Evolutionary conservation across 768 basidiomycete species (phyloP).

Genomic region (Trametes cinnabarina): DNA sequence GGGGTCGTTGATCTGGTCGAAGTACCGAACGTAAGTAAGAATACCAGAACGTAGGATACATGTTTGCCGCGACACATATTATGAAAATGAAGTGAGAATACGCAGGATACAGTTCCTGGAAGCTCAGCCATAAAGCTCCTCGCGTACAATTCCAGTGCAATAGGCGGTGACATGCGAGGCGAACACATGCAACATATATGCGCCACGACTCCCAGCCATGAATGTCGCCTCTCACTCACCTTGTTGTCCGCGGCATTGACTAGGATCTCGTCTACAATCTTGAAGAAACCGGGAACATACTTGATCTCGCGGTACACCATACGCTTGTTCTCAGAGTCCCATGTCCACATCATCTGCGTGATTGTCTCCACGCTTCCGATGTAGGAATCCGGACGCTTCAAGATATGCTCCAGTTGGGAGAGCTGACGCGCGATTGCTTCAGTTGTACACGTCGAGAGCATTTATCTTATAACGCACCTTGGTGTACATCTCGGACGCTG

Average conservation of each 20-base stretch:
- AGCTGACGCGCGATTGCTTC: slow-evolving; percentile 53
- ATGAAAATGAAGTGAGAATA: no score
- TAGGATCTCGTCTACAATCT: slow-evolving; percentile 98
- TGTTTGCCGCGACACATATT: no score
- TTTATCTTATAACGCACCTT: slow-evolving; percentile 54
- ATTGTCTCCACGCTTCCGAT: slow-evolving; percentile 94
- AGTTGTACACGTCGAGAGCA: neutral
- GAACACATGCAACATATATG: neutral
- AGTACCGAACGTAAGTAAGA: no score
- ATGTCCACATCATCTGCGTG: slow-evolving; percentile 91
- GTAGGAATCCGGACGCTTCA: slow-evolving; percentile 91
- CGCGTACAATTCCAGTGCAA: no score
- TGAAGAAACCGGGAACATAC: slow-evolving; percentile 97
- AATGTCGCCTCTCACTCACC: slow-evolving; percentile 43
- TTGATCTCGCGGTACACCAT: slow-evolving; percentile 82
- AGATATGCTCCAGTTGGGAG: slow-evolving; percentile 90
- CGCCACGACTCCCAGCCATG: neutral
- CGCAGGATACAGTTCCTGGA: no score
- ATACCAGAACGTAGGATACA: no score
- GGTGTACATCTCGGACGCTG: slow-evolving; percentile 85
- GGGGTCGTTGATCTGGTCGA: slow-evolving; percentile 78
- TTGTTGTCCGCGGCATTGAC: slow-evolving; percentile 99
- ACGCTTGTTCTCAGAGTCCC: slow-evolving; percentile 76
- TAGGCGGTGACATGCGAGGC: no score
- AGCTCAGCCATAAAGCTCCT: no score